Evolutionary conservation across 2,329 filamentous ascomycete genomes (phyloP), one percentile per base, ranked within the genome.

Genomic region (Rutstroemia sp.): DNA sequence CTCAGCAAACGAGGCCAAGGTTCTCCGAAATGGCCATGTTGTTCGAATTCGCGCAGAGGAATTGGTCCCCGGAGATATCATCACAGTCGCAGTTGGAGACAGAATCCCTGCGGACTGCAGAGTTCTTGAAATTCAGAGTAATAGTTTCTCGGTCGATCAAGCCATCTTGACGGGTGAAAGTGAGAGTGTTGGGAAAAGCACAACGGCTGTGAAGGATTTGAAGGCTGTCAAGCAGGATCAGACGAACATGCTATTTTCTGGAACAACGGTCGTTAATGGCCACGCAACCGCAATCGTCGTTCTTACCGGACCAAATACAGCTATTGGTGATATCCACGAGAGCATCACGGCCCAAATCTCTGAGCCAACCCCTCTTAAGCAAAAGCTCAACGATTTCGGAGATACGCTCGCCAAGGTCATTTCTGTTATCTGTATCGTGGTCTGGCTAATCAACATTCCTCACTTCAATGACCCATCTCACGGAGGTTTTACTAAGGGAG

Each of bases 271-370:
- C 17, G 92, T 96, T 19, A 95, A 88, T 62, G 94, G 94, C 60
- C 89, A 92, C 71, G 95, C 94, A 51, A 92, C 83, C 65, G 94
- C 94, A 45, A 76, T 97, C 53, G 94, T 99, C 25, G 92, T 91
- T 60, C 74, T 95, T 69, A 99, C 94, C 17, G 94, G 94, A 63
- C 81, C 85, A 48, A 88, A 84, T 68, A 99, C 94, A 25, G 94
- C 94, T 39, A 99, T 99, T 73, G 94, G 94, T 66, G 94, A 96
- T 71, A 99, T 99, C 62, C 94, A 99, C 71, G 94, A 97, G 75
- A 97, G 92, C 77, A 99, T 99, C 70, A 92, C 91, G 6, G 88
- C 92, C 39, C 95, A 99, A 73, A 99, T 99, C 67, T 97, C 92
- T 21, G 92, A 96, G 71, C 94, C 94, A 0, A 99, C 94, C 0